Base-by-base conservation (phyloP, 306 rosid species). In the Vachellia pachyceras region DNA sequence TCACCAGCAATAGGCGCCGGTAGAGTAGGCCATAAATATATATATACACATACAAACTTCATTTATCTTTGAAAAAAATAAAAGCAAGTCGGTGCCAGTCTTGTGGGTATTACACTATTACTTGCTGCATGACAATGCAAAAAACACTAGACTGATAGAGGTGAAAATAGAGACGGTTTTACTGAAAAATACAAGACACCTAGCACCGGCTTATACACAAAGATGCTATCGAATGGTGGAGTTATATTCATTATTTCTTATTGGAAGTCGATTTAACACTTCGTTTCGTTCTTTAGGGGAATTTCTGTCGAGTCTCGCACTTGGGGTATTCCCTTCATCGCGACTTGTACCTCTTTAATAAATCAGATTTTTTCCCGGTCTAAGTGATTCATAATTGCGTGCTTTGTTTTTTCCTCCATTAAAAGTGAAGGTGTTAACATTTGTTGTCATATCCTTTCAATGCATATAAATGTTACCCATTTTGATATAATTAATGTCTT, bases 401-500 rank as follows among this genome's bases (percentile, higher is more conserved):
- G 68, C 68, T 40, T 35, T 36, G 2, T 36, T 18, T n/a, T 14
- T 44, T 44, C 55, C 4, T 9, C 58, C 22, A 40, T 67, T 15
- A n/a, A 17, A 39, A 37, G 22, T 12, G 23, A 22, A 47, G 20
- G 35, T 46, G 47, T 33, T 63, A 73, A 20, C 45, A 14, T n/a
- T 15, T 71, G 7, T n/a, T 17, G 11, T 36, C 33, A 7, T 5
- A 36, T 14, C 73, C 45, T 80, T 69, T 73, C 3, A 42, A 40
- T 13, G 71, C 3, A 10, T n/a, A 3, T 40, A 22, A 72, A 42
- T 10, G 11, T 42, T 54, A 50, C 55, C 47, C 50, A 5, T 5
- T 71, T 42, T 75, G 54, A 57, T 54, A 14, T 54, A 23, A 73
- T 44, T 64, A 36, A 54, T 78, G 20, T 81, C 66, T 5, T 68